Evolutionary conservation across 2,329 filamentous ascomycete species (phyloP), one percentile per base, ranked within the genome.

Genomic region (Metarhizium sp.): DNA sequence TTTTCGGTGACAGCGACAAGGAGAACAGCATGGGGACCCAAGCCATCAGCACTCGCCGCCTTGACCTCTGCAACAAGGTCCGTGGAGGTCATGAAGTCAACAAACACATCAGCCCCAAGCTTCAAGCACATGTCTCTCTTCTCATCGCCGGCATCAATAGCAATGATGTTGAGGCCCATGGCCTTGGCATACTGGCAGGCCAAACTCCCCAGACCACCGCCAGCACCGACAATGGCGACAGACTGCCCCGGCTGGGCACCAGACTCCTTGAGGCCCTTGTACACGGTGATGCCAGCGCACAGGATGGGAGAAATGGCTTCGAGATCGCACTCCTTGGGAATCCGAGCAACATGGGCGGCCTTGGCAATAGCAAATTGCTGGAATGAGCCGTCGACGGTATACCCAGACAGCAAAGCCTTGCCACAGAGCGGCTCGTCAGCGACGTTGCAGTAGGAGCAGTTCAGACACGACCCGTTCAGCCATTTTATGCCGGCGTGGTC

Each of bases 341-440:
- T 86, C 62, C 86, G 84, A 32, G 90, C 89, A 16, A 94, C 84
- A 71, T 95, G 89, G 18, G 87, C 83, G 16, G 90, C 91, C 72
- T 95, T 95, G 62, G 85, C 91, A 62, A 96, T 82, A 70, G 82
- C 84, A 76, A 95, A 96, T 77, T 96, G 85, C 77, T 96, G 92
- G 81, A 96, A 96, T 46, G 86, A 85, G 36, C 92, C 92, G 69
- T 96, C 89, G 68, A 96, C 90, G 4, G 90, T 95, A 80, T 95
- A 96, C 55, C 92, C 92, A 1, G 90, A 95, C 45, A 96, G 81
- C 40, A 80, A 75, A 30, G 88, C 83, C 57, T 88, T 76, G 16
- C 80, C 71, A 75, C 92, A 97, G 6, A 96, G 85, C 2, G 90
- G 86, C 75, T 96, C 92, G 63, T 95, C 88, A 50, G 82, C 72